Evolutionary conservation across 176 grass and related monocot genomes (phyloP).

Genomic region (Neostapfia colusana): DNA sequence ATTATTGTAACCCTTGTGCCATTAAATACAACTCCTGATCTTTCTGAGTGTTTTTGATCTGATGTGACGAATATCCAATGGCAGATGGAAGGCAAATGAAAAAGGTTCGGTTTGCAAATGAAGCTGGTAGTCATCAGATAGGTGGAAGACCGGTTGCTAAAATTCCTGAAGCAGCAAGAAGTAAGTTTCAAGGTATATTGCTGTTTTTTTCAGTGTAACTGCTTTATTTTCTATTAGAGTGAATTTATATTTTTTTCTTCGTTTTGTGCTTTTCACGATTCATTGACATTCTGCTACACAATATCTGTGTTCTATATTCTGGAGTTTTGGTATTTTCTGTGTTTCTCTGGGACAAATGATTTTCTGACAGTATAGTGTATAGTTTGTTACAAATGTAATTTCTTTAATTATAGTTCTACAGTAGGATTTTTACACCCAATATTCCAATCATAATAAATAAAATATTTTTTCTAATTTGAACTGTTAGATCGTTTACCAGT

Average conservation of each 20-base stretch:
- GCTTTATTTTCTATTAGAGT: background rate
- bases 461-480: background rate
- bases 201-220: constrained; percentile 4
- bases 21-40: constrained; percentile 1
- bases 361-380: constrained; percentile 5
- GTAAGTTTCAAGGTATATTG: constrained; percentile 28
- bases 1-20: constrained; percentile 16
- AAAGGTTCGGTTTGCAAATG: constrained; percentile 60
- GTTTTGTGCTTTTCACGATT: background rate
- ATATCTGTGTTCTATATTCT: background rate
- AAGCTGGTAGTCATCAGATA: constrained; percentile 39
- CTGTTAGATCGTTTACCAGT: constrained; percentile 19
- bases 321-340: background rate
- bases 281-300: background rate
- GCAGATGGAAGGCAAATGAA: constrained; percentile 60
- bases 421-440: constrained; percentile 4
- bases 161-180: constrained; percentile 29
- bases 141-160: constrained; percentile 3
- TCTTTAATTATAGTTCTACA: background rate
- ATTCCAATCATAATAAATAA: constrained; percentile 17
- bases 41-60: constrained; percentile 11
- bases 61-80: constrained; percentile 35
- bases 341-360: background rate
- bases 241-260: background rate
- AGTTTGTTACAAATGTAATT: constrained; percentile 12